Percentiles rank a stretch among this genome's conserved stretches.
Evolutionary conservation across 371 early-diverging fungal genomes (phyloP).

Genomic region (Mortierella sp.): DNA sequence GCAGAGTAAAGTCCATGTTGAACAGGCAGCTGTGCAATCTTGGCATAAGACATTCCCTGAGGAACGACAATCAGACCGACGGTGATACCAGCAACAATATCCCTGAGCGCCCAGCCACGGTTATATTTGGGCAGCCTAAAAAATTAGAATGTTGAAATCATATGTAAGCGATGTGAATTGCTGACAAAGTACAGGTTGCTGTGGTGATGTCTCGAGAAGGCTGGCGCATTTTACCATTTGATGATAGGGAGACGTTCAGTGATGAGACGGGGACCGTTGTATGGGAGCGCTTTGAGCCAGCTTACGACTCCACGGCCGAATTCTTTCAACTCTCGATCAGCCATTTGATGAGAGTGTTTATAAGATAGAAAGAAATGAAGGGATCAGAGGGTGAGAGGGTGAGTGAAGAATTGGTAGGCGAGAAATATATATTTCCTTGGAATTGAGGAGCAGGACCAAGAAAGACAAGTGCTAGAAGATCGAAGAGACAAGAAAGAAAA

Average conservation of each 20-base stretch:
- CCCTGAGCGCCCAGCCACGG: conserved; percentile 80
- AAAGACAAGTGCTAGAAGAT: background rate
- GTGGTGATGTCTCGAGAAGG: background rate
- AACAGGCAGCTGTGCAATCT: conserved; percentile 85
- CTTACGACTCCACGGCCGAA: conserved; percentile 30
- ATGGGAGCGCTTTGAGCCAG: conserved; percentile 46
- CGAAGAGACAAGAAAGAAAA: conserved; percentile 1
- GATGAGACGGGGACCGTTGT: conserved; percentile 35
- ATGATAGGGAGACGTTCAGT: conserved; percentile 50
- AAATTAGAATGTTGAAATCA: background rate
- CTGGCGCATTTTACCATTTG: conserved; percentile 34
- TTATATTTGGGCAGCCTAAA: conserved; percentile 60
- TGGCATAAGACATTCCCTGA: conserved; percentile 88
- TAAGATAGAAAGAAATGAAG: background rate
- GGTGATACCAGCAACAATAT: conserved; percentile 88
- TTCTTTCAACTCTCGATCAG: conserved; percentile 46
- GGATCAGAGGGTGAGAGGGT: background rate
- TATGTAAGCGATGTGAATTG: background rate
- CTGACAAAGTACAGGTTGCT: too few relatives aligned
- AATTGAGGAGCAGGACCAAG: conserved; percentile 1
- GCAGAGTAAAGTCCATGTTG: conserved; percentile 91
- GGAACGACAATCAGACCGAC: conserved; percentile 88
- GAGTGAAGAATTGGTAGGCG: background rate
- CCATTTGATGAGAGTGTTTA: conserved; percentile 23
- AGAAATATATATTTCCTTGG: conserved; percentile 7